phyloP scores from a whole-genome alignment of 176 grass and related monocot species.

The Oryza meridionalis region DNA sequence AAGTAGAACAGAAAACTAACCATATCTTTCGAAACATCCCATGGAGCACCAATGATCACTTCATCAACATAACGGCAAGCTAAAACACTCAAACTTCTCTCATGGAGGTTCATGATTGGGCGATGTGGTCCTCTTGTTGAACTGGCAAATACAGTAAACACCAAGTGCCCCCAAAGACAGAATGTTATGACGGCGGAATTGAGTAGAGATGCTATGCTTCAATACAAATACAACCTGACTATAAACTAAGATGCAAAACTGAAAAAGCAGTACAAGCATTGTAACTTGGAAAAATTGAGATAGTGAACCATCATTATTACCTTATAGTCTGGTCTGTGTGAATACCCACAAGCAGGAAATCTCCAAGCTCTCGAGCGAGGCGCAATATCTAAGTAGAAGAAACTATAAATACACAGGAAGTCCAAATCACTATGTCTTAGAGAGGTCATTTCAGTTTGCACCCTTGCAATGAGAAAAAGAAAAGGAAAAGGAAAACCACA shows the following conservation, averaged over 20 bases:
- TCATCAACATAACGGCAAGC: constrained; percentile 95
- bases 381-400: constrained; percentile 71
- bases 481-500: background rate
- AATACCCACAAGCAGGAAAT: constrained; percentile 95
- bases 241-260: constrained; percentile 16
- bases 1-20: constrained; percentile 46
- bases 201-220: constrained; percentile 15
- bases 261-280: constrained; percentile 18
- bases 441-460: constrained; percentile 2
- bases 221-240: constrained; percentile 1
- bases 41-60: constrained; percentile 97
- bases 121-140: constrained; percentile 79
- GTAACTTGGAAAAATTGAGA: constrained; percentile 15
- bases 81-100: constrained; percentile 96
- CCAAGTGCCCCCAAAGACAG: background rate
- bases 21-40: constrained; percentile 96
- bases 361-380: constrained; percentile 91
- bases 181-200: constrained; percentile 5
- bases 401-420: constrained; percentile 45
- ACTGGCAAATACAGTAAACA: constrained; percentile 52
- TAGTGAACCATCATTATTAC: constrained; percentile 42
- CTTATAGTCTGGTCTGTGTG: constrained; percentile 95
- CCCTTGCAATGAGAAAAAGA: background rate
- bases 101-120: constrained; percentile 97
- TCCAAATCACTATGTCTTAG: constrained; percentile 25